A percentile compares a stretch with the other conserved stretches of the same genome.
phyloP scores from a whole-genome alignment of 345 rosid species.

The Acer saccharum region DNA sequence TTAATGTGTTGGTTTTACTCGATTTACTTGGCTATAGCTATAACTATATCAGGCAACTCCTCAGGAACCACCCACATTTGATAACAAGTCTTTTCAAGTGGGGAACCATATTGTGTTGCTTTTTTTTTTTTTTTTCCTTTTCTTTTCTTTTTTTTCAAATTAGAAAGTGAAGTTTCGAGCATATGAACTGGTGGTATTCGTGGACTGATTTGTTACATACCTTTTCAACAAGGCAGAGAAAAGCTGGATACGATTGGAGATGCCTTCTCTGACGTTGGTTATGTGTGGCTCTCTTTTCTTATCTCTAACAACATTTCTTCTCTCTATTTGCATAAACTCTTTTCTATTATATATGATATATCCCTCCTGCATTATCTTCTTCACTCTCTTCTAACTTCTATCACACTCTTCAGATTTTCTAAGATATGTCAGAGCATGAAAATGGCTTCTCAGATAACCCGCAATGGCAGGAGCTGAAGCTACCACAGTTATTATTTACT shows the following conservation, averaged over 20 bases:
- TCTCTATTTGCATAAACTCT: conserved; percentile 15
- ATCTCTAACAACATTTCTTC: conserved; percentile 46
- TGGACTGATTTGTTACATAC: conserved; percentile 56
- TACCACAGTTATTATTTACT: conserved; percentile 44
- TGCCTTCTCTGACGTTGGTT: conserved; percentile 56
- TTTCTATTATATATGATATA: conserved; percentile 29
- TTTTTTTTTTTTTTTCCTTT: too few species aligned
- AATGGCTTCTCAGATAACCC: conserved; percentile 40
- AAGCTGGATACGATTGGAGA: conserved; percentile 57
- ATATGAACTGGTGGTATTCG: conserved; percentile 37
- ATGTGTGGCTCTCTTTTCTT: conserved; percentile 98
- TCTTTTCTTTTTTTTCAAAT: too few species aligned
- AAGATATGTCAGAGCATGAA: conserved; percentile 46
- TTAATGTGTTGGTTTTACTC: neutral
- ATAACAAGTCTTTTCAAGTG: conserved; percentile 19
- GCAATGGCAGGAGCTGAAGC: conserved; percentile 59
- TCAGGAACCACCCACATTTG: conserved; percentile 32
- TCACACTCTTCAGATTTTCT: conserved; percentile 12
- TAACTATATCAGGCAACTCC: neutral
- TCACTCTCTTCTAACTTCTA: conserved; percentile 15
- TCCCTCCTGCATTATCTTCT: conserved; percentile 32
- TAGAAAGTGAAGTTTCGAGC: conserved; percentile 34
- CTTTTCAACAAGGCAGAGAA: conserved; percentile 38
- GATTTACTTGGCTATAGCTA: neutral
- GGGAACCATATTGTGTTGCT: conserved; percentile 28